phyloP scores from a whole-genome alignment of 148 eudicot species.

The Cornus florida region DNA sequence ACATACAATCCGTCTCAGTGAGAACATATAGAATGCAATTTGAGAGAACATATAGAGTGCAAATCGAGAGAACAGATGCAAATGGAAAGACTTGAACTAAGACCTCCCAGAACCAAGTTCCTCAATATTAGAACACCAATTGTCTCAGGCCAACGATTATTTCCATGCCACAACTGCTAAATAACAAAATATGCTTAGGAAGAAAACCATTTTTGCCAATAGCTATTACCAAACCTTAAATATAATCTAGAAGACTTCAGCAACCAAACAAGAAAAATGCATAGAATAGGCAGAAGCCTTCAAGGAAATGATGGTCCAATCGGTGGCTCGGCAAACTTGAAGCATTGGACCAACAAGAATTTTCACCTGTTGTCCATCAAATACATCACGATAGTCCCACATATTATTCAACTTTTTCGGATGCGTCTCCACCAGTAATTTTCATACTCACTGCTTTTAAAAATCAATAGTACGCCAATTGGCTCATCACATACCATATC shows the following conservation, averaged over 20 bases:
- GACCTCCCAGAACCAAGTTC: no score
- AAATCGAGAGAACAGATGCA: neutral
- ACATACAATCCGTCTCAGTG: no score
- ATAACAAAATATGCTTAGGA: neutral
- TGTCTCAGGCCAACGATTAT: neutral
- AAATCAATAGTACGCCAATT: neutral
- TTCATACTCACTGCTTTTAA: neutral
- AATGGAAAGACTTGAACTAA: neutral
- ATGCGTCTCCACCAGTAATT: neutral
- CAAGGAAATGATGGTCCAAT: neutral
- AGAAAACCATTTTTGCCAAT: neutral
- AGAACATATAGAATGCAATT: no score
- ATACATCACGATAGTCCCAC: no score
- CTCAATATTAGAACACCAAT: no score
- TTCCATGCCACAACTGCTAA: neutral
- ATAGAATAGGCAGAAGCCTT: neutral
- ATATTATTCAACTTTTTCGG: no score
- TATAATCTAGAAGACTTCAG: neutral
- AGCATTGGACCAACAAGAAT: no score
- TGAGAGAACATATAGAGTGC: no score
- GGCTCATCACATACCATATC: neutral
- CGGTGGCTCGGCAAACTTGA: no score
- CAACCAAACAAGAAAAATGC: slow-evolving; percentile 4
- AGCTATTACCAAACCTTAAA: neutral
- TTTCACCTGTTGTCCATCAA: no score